Evolutionary conservation across 2,329 filamentous ascomycete species (phyloP), one percentile per base, ranked within the genome.

Genomic region (Trichophyton schoenleinii): DNA sequence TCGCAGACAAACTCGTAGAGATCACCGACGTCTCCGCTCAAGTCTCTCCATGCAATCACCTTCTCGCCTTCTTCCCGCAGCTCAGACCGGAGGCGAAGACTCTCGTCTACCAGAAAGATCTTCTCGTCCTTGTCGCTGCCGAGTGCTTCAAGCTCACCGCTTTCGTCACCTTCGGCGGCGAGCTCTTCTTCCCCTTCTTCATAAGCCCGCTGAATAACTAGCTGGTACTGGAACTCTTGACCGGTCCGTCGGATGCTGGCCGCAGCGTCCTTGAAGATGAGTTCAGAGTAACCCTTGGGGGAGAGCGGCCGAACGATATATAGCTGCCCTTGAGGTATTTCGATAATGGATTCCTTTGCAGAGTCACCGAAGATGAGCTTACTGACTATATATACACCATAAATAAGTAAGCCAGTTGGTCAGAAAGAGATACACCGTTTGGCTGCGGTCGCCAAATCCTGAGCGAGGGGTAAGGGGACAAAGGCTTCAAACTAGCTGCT

Each of bases 1-100:
- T 97, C 94, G 77, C 91, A 97, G 65, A 99, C 88, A 71, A 97
- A 99, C 74, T 99, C 92, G 81, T 89, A 99, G n/a, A 97, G 81
- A 74, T 99, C 94, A 60, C 91, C 92, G 36, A 84, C 82, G 78
- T 99, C 94, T 61, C 94, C 94, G 68, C 91, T 96, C 63, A 97
- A 77, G 71, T 99, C 94, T 67, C 88, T 87, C 94, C 94, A 99
- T 63, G 92, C 92, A 65, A 99, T 82, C 7, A 97, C 86, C 70
- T 88, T 89, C 68, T 95, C 88, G 22, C 88, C 88, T 42, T 84
- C 85, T 65, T 90, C 85, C 65, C 91, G 83, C 65, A 87, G 83
- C 72, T 95, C 89, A 49, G 89, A 87, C 62, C 92, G 87, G 70
- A 99, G 90, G 70, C 89, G 89, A 42, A 99, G 80, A 60, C 85